phyloP scores from a whole-genome alignment of 371 early-diverging fungal genomes.

The Mortierella sp. region DNA sequence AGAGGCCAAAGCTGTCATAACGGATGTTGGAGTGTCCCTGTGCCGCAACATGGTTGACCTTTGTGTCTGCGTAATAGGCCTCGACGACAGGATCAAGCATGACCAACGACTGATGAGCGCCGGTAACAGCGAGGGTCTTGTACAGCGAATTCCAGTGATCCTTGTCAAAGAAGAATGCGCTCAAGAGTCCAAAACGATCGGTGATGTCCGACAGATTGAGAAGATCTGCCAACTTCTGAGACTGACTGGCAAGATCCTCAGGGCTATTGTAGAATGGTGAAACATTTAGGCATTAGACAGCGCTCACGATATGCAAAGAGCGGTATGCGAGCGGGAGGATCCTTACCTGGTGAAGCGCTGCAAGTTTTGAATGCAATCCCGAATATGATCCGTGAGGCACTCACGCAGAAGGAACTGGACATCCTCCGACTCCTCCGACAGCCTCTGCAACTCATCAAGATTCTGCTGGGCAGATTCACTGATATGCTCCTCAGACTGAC shows the following conservation, averaged over 20 bases:
- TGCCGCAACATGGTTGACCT: not conserved
- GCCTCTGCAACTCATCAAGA: conserved; percentile 31
- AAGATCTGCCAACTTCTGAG: conserved; percentile 36
- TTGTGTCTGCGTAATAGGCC: conserved; percentile 30
- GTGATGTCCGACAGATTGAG: conserved; percentile 38
- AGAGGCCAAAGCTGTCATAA: conserved; percentile 70
- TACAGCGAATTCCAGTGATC: conserved; percentile 53
- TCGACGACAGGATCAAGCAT: conserved; percentile 54
- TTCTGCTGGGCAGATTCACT: conserved; percentile 25
- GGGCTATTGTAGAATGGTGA: conserved; percentile 35
- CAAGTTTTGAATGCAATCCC: conserved; percentile 61
- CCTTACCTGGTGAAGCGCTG: conserved; percentile 61
- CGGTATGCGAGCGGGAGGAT: not conserved
- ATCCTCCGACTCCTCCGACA: conserved; percentile 38
- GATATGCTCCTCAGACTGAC: conserved; percentile 32
- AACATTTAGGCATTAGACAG: not conserved
- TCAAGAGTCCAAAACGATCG: conserved; percentile 39
- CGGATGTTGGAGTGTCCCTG: conserved; percentile 23
- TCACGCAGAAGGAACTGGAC: conserved; percentile 32
- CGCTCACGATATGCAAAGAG: not conserved
- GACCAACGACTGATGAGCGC: conserved; percentile 42
- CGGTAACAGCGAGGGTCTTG: conserved; percentile 29
- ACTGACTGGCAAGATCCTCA: conserved; percentile 55
- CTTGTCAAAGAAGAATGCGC: conserved; percentile 50
- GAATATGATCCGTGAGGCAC: conserved; percentile 59